Evolutionary conservation across 169 alveolate species (phyloP), one percentile per base, ranked within the genome.

Genomic region (Plasmodium inui): DNA sequence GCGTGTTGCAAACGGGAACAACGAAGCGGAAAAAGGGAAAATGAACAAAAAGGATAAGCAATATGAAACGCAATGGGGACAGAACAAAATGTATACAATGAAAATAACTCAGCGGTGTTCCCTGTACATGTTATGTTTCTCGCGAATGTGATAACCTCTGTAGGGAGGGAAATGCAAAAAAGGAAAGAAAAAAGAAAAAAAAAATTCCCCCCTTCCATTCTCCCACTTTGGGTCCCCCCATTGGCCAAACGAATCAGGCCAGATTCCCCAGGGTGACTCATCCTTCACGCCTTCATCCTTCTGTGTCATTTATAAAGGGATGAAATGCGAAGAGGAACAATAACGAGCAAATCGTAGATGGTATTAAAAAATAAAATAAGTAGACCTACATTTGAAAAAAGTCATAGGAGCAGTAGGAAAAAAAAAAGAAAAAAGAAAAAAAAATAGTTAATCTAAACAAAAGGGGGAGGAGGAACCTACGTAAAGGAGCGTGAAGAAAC

Each of bases 341-440:
- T 32, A 17, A 81, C 32, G 70, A 55, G 8, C 32, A 44, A 83
- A 44, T 34, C 39, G 50, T 7, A 79, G 55, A 3, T 50, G 9
- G 22, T 12, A 17, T 50, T 14, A 12, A 50, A 50, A 50, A 44
- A 44, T 10, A 44, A 17, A 2, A 50, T 14, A 14, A 50, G 61
- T 9, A 17, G 8, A 50, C 3, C 44, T 3, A 39, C 32, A 34
- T 12, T 19, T 17, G 53, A 9, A 78, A 30, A 78, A 10, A 5
- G 9, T n/a, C 0, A 14, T 39, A 78, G 9, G 4, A 28, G 50
- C 5, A 76, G 3, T 2, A 80, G 22, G 10, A 81, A 82, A 82
- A 82, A 50, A 82, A 53, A 46, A 44, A 81, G 19, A 81, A 17
- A 84, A 41, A 7, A 84, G 72, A 74, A 50, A 50, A 50, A 50